Evolutionary conservation across 2,329 filamentous ascomycete species (phyloP), one percentile per base, ranked within the genome.

Genomic region (Talaromyces atroroseus): DNA sequence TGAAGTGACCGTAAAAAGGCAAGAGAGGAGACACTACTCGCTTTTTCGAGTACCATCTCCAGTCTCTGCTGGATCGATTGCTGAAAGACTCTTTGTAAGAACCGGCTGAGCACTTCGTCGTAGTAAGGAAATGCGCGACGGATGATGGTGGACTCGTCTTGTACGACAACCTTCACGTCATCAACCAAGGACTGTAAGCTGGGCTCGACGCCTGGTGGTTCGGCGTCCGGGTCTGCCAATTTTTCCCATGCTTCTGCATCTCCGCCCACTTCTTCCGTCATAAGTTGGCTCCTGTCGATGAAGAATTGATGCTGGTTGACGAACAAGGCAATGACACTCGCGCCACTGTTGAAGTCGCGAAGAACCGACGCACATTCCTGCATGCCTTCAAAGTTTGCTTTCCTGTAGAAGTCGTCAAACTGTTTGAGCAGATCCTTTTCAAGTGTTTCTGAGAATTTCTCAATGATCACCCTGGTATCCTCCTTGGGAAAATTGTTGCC

Each of bases 281-380:
- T 87, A 57, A 99, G 79, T 71, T 97, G 92, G 63, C 91, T 94
- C 24, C 92, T 82, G 69, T 97, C 94, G 67, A 99, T 96, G 75
- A 99, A 99, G 80, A 99, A 99, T 67, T 96, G 91, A 74, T 99
- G 95, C 71, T 99, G 94, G 69, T 99, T 99, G 68, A 99, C 92
- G 71, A 97, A 99, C 11, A 92, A 81, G 14, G 90, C 92, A 72
- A 96, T 95, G 58, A 97, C 94, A 69, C 92, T 97, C 57, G 90
- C 86, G 52, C 94, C 94, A 52, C 94, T 91, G 71, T 92, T 96
- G 79, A 99, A 99, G 73, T 97, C 94, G 69, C 94, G 83, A 60
- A 99, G 78, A 44, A 96, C 94, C 66, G 89, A 89, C 54, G 95
- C 90, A 70, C 94, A 99, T 70, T 97, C 94, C 76, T 90, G 87